Conservation (phyloP, 345 rosid genomes). For the Combretum micranthum region DNA sequence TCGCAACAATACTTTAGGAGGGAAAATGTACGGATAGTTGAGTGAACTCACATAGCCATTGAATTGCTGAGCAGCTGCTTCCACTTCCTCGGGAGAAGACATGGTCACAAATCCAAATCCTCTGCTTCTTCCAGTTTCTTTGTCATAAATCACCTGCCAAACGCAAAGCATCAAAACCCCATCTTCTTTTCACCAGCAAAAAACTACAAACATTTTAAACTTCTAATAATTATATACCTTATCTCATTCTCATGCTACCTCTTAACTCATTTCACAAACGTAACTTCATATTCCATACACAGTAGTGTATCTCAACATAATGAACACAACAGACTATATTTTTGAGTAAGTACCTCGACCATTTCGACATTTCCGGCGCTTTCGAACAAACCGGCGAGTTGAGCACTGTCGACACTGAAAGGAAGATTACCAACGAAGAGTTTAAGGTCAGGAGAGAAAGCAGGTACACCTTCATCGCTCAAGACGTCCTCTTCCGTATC, state of each 20-base stretch:
- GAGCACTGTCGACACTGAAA: slow-evolving; percentile 75
- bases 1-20: neutral
- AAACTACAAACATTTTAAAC: neutral
- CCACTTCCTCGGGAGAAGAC: slow-evolving; percentile 65
- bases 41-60: slow-evolving; percentile 74
- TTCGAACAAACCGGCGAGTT: slow-evolving; percentile 79
- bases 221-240: neutral
- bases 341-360: slow-evolving; percentile 63
- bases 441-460: slow-evolving; percentile 68
- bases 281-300: neutral
- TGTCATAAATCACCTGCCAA: slow-evolving; percentile 86
- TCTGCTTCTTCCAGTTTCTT: slow-evolving; percentile 88
- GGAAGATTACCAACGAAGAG: slow-evolving; percentile 97
- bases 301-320: neutral
- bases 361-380: slow-evolving; percentile 81
- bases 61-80: slow-evolving; percentile 72
- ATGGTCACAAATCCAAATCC: slow-evolving; percentile 98
- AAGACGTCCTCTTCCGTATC: slow-evolving; percentile 56
- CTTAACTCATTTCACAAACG: neutral
- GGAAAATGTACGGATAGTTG: neutral
- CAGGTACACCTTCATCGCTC: slow-evolving; percentile 33
- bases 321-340: too few relatives aligned
- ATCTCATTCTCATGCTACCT: neutral
- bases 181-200: neutral
- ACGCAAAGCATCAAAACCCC: slow-evolving; percentile 5